Percentiles rank a stretch among this genome's conserved stretches.
Conservation (phyloP, 306 rosid species). For the Aeschynomene evenia region DNA sequence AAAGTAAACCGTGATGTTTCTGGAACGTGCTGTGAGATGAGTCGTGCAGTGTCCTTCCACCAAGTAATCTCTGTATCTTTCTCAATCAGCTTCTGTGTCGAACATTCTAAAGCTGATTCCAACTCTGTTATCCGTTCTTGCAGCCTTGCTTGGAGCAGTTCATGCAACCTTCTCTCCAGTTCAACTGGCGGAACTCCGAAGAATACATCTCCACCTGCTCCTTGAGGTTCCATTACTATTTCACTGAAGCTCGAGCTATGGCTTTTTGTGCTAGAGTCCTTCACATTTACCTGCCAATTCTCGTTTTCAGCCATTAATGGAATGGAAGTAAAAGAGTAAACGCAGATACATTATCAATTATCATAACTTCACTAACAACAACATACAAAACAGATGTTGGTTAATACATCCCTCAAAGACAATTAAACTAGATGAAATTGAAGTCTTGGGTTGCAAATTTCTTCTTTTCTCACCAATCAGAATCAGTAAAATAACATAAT, state of each 20-base stretch:
- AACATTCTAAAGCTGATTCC: conserved; percentile 63
- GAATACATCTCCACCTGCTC: conserved; percentile 40
- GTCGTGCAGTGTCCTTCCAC: conserved; percentile 72
- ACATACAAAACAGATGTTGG: neutral
- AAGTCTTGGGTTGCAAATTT: neutral
- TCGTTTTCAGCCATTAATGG: conserved; percentile 26
- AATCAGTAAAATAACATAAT: neutral
- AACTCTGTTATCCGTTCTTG: conserved; percentile 72
- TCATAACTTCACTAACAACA: conserved; percentile 8
- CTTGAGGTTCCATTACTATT: conserved; percentile 52
- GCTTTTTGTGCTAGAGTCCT: conserved; percentile 37
- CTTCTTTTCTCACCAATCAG: neutral
- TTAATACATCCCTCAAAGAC: neutral
- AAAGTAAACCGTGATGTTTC: conserved; percentile 52
- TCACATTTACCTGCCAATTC: conserved; percentile 45
- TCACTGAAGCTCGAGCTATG: conserved; percentile 42
- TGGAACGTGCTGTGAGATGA: conserved; percentile 49
- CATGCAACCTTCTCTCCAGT: conserved; percentile 76
- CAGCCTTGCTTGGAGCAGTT: conserved; percentile 68
- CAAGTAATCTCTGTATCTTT: conserved; percentile 67
- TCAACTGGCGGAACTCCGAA: conserved; percentile 66
- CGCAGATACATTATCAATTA: neutral
- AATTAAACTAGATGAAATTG: neutral
- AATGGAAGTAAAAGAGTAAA: conserved; percentile 23
- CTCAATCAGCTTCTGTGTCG: conserved; percentile 51